Conservation (phyloP, 2,329 filamentous ascomycete genomes). For the Nemania abortiva region DNA sequence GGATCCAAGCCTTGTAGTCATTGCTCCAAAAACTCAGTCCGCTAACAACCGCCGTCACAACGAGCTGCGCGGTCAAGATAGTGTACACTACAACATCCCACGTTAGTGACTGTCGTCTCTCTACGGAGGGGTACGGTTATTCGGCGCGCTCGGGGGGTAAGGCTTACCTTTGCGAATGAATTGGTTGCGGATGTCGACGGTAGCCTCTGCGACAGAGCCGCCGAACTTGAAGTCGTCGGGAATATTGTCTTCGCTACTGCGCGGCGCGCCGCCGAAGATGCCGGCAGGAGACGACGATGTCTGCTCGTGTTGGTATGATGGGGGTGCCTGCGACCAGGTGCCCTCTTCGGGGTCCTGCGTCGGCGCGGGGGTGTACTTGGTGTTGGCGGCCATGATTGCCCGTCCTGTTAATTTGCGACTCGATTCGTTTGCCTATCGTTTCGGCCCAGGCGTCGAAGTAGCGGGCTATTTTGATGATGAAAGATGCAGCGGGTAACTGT, state of each 20-base stretch:
- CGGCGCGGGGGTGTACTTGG: conserved; percentile 86
- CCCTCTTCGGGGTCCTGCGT: conserved; percentile 87
- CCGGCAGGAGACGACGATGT: conserved; percentile 62
- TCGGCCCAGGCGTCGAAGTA: neutral
- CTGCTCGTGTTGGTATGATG: conserved; percentile 75
- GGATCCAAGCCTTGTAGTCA: conserved; percentile 87
- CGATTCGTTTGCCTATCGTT: conserved; percentile 11
- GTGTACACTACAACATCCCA: conserved; percentile 75
- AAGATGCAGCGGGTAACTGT: conserved; percentile 14
- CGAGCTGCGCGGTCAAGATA: conserved; percentile 94
- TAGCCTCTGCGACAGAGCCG: conserved; percentile 91
- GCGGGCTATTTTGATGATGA: conserved; percentile 1
- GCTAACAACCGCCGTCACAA: conserved; percentile 84
- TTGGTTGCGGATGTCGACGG: conserved; percentile 94
- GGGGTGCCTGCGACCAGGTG: conserved; percentile 76
- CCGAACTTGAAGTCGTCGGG: conserved; percentile 99
- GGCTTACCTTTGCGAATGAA: conserved; percentile 81
- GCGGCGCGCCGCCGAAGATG: conserved; percentile 75
- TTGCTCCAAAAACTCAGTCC: conserved; percentile 86
- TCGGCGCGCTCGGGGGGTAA: neutral
- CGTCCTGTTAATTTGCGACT: conserved; percentile 15
- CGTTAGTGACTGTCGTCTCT: conserved; percentile 10
- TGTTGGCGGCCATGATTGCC: conserved; percentile 73
- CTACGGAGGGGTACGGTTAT: neutral
- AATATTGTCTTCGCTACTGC: conserved; percentile 88